These are phyloP conservation scores for Colletotrichum trifolii DNA, from an alignment of 2,329 filamentous ascomycete species.

Conservation along the genomic window DNA sequence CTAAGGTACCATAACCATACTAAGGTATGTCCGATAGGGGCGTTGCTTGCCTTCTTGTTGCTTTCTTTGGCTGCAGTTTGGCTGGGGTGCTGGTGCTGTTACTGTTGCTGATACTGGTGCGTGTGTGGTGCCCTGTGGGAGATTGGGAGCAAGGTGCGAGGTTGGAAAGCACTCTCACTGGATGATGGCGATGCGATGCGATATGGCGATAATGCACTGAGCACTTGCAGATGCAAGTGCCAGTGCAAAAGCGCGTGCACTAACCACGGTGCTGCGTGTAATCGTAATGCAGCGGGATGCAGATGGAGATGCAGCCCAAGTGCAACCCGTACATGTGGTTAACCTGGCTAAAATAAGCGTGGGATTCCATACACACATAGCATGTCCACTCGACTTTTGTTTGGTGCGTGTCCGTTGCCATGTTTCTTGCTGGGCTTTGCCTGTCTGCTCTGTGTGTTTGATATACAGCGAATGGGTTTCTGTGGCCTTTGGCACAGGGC, in stretches of 20 bases:
- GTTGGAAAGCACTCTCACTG: too few relatives aligned
- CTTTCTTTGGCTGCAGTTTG: slow-evolving; percentile 9
- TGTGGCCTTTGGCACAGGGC: too few relatives aligned
- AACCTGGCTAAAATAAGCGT: too few relatives aligned
- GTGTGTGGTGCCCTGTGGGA: too few relatives aligned
- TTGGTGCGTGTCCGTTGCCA: slow-evolving; percentile 7
- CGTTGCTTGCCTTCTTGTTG: slow-evolving; percentile 23
- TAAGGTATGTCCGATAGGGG: neutral
- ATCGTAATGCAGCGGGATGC: neutral
- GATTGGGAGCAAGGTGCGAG: too few relatives aligned
- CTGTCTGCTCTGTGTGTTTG: neutral
- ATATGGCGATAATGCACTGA: slow-evolving; percentile 19
- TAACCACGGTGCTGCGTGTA: too few relatives aligned
- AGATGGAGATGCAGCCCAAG: slow-evolving; percentile 5
- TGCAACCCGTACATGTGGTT: neutral
- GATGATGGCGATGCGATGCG: neutral
- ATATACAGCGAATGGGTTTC: neutral
- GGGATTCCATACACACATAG: too few relatives aligned
- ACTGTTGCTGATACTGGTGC: too few relatives aligned
- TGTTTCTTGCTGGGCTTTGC: slow-evolving; percentile 15
- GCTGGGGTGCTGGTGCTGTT: too few relatives aligned
- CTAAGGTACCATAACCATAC: too few relatives aligned
- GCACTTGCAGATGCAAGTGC: slow-evolving; percentile 18
- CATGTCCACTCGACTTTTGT: neutral
- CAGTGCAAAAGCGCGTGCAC: neutral